Conservation (phyloP, 805 yeast species). For the Zygosaccharomyces lentus region DNA sequence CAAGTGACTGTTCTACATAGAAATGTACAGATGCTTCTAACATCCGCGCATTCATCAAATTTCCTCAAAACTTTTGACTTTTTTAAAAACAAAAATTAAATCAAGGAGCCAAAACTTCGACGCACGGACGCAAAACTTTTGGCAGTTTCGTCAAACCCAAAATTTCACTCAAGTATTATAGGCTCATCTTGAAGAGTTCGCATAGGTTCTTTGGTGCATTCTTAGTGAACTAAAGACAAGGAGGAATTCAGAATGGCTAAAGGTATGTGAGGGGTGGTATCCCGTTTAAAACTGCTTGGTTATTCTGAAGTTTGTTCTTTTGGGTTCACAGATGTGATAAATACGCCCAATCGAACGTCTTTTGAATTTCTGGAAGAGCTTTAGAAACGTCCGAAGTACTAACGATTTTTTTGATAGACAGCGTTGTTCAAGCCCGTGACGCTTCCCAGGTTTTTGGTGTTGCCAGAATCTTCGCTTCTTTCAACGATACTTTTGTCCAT, state of each 20-base stretch:
- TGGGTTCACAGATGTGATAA: background rate
- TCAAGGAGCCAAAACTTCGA: background rate
- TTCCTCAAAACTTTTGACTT: slow-evolving; percentile 2
- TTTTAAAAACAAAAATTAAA: slow-evolving; percentile 2
- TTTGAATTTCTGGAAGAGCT: slow-evolving; percentile 11
- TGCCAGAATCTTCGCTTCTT: slow-evolving; percentile 99
- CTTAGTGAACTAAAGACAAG: background rate
- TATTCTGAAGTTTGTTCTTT: slow-evolving; percentile 24
- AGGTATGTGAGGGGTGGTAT: slow-evolving; percentile 41
- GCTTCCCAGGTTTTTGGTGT: slow-evolving; percentile 99
- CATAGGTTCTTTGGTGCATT: background rate
- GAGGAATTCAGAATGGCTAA: slow-evolving; percentile 35
- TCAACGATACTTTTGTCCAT: slow-evolving; percentile 99
- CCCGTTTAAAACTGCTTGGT: slow-evolving; percentile 39
- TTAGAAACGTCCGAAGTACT: slow-evolving; percentile 3
- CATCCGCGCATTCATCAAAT: background rate
- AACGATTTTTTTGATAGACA: slow-evolving; percentile 31
- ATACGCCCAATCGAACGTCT: slow-evolving; percentile 6
- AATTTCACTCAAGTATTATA: background rate
- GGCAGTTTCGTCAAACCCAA: background rate
- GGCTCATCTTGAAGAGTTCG: background rate
- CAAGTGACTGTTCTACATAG: too few species aligned
- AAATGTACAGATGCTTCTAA: too few species aligned
- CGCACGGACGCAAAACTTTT: background rate
- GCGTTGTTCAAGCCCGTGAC: slow-evolving; percentile 71